Base-by-base conservation (phyloP, 768 basidiomycete genomes). In the Tulasnella sp. region DNA sequence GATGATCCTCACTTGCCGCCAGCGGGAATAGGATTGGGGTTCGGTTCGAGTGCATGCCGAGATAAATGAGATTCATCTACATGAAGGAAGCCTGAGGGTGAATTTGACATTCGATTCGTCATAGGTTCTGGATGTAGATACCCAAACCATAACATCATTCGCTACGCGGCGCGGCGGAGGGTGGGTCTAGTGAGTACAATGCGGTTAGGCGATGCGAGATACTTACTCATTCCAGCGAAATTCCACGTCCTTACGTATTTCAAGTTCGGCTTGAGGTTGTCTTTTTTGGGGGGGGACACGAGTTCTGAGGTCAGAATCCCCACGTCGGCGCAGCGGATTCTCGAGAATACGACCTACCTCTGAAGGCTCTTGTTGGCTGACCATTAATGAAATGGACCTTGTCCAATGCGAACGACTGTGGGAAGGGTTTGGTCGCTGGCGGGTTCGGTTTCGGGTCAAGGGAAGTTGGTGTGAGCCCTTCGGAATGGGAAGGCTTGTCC, bases 1-100 rank as follows among this genome's bases (percentile, higher is more conserved):
- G 34, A 42, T 78, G 78, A 0, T 34, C 75, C 31, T 68, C 31
- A 34, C 34, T 6, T 21, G 90, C 90, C 0, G 86, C 88, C 81
- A 92, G 92, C 83, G 88, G 87, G 1, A 89, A 86, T 6, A 92
- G 82, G 80, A 92, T 86, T 5, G 91, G 90, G 56, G 91, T 87
- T 40, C 91, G 88, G 7, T 82, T 74, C 8, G 91, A 90, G 80
- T 92, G 86, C 38, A 89, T 74, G 12, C 86, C 90, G 21, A 92
- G 87, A 81, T 91, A 92, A 44, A 92, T 86, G 72, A 91, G 85
- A 82, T 92, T 91, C 58, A 39, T 31, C 74, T 75, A 44, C 14
- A 48, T 8, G 9, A 16, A 58, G n/a, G 56, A 16, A 16, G 12
- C 44, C n/a, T n/a, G n/a, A 2, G 44, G 14, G 16, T 44, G 44